Evolutionary conservation across 306 rosid species (phyloP), one percentile per base, ranked within the genome.

Genomic region (Vigna trinervia): DNA sequence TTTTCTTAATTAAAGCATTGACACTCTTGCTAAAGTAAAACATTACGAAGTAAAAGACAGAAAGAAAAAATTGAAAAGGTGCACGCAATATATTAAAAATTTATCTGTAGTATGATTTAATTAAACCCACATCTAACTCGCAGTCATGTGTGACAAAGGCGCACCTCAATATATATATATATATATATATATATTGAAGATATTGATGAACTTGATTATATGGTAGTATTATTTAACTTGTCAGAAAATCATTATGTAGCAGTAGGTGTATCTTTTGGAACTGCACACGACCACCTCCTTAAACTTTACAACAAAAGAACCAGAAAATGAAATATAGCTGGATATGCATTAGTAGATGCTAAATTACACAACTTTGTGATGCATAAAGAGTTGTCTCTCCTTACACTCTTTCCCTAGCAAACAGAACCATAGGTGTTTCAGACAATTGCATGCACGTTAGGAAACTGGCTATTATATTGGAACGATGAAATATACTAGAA

Each of bases 11-110:
- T 17, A 66, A 78, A 66, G 76, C 79, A 82, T 78, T 71, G 79
- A 75, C 86, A 65, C 70, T 78, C 51, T 74, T 69, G 77, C 30
- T 74, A 80, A 63, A 78, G 79, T 72, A 71, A 79, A 67, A 74
- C 64, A 69, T 17, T 67, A 72, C 58, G 45, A 41, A 46, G 13
- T 54, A 56, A 39, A 74, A 46, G 70, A 82, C 38, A 79, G 20
- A 45, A 66, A 63, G 23, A 32, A 50, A 36, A 68, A 28, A 22
- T 76, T 72, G 47, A 46, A 36, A 73, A 81, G 78, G 12, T 34
- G 71, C 36, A 36, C 47, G 61, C 79, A 77, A 58, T 73, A 59
- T 22, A 71, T 61, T 69, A 75, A 75, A 81, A 69, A 30, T 30
- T 4, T 74, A 80, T 17, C 34, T 43, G 15, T 13, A 14, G 12